phyloP scores from a whole-genome alignment of 768 basidiomycete genomes.

The Porphyrellus cyaneotinctus region DNA sequence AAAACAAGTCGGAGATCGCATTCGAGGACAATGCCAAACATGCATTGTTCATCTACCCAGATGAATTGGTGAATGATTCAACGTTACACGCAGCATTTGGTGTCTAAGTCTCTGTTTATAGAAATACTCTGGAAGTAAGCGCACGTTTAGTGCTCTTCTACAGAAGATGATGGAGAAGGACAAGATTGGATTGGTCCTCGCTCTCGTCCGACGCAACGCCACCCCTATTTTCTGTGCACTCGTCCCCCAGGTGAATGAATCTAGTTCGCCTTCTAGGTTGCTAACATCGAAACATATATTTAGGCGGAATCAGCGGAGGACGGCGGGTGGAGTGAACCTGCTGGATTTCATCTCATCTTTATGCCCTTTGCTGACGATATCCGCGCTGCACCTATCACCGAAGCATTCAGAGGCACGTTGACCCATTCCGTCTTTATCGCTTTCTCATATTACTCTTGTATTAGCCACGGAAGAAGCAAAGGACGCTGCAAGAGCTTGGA shows the following conservation, averaged over 20 bases:
- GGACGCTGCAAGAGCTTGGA: slow-evolving; percentile 64
- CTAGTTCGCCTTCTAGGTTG: neutral
- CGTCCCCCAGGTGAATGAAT: slow-evolving; percentile 68
- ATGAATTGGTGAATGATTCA: slow-evolving; percentile 64
- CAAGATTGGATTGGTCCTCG: slow-evolving; percentile 76
- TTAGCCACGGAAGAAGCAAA: slow-evolving; percentile 67
- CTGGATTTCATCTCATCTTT: slow-evolving; percentile 89
- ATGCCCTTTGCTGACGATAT: slow-evolving; percentile 97
- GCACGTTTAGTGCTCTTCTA: slow-evolving; percentile 86
- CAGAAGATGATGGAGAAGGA: slow-evolving; percentile 77
- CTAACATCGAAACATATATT: neutral
- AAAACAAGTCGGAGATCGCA: slow-evolving; percentile 58
- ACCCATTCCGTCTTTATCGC: neutral
- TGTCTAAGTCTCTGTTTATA: slow-evolving; percentile 22
- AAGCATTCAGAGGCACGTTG: slow-evolving; percentile 55
- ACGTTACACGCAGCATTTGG: neutral
- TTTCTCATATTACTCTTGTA: slow-evolving; percentile 5
- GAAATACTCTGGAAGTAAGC: slow-evolving; percentile 85
- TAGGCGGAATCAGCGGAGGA: slow-evolving; percentile 71
- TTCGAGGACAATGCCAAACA: slow-evolving; percentile 94
- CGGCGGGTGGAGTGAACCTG: slow-evolving; percentile 74
- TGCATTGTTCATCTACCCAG: slow-evolving; percentile 86
- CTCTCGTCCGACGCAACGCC: slow-evolving; percentile 64
- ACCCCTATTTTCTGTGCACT: slow-evolving; percentile 80
- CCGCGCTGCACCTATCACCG: slow-evolving; percentile 67